These are phyloP conservation scores for Beta lomatogona DNA, from an alignment of 179 eudicot genomes.

Conservation along the genomic window DNA sequence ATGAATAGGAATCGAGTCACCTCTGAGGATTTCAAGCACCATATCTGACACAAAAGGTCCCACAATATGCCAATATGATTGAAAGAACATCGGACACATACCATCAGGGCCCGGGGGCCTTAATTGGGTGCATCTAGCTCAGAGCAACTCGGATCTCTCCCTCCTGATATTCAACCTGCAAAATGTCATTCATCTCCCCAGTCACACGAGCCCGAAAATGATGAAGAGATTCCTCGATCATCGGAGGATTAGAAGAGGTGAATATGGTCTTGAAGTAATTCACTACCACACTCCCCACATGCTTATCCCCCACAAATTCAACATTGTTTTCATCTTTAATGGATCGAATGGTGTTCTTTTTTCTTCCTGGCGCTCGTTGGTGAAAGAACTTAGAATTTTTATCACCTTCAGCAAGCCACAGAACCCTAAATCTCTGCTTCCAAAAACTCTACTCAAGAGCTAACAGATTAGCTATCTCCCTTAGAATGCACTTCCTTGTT, in stretches of 20 bases:
- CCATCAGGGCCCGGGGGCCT: constrained; percentile 4
- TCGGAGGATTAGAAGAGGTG: neutral
- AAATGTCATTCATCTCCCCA: neutral
- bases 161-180: neutral
- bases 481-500: too few species aligned
- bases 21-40: too few species aligned
- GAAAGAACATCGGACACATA: neutral
- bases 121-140: neutral
- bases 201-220: neutral
- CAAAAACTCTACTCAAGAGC: neutral
- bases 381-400: neutral
- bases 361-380: neutral
- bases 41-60: too few species aligned
- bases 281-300: neutral
- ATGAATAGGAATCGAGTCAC: too few species aligned
- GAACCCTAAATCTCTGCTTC: neutral
- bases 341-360: neutral
- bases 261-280: neutral
- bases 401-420: neutral
- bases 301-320: neutral
- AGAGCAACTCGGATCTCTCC: neutral
- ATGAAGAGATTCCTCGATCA: neutral
- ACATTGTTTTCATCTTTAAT: neutral
- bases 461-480: too few species aligned
- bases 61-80: neutral